A percentile compares a stretch with the other conserved stretches of the same genome.
Evolutionary conservation across 805 yeast genomes (phyloP).

Genomic region (Barnettozyma wickerhamii): DNA sequence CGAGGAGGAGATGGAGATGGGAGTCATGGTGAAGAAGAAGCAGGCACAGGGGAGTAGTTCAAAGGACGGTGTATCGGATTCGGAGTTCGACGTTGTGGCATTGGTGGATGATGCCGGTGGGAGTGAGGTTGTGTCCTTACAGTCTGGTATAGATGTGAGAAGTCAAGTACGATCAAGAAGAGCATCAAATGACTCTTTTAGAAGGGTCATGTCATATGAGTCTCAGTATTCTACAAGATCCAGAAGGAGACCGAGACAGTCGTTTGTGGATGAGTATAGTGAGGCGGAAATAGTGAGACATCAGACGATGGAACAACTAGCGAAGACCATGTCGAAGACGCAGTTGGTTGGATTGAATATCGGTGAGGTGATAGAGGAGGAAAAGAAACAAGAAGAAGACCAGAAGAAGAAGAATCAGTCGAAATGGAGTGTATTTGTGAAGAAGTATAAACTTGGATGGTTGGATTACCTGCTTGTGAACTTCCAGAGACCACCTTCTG

Average conservation of each 20-base stretch:
- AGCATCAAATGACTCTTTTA: not conserved
- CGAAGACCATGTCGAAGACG: constrained; percentile 16
- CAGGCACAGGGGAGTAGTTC: too few relatives aligned
- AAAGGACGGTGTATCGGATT: not conserved
- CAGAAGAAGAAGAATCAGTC: constrained; percentile 3
- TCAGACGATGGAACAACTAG: constrained; percentile 12
- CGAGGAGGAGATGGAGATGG: constrained; percentile 1
- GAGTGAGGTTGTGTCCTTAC: too few relatives aligned
- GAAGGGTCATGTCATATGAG: constrained; percentile 7
- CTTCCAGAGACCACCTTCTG: constrained; percentile 65
- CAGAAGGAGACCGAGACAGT: constrained; percentile 15
- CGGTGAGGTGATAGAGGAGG: too few relatives aligned
- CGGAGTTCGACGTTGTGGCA: not conserved
- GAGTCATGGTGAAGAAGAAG: too few relatives aligned
- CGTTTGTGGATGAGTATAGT: constrained; percentile 21
- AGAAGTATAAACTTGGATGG: constrained; percentile 28
- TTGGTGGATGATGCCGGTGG: not conserved
- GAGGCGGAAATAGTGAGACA: constrained; percentile 20
- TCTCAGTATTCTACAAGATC: constrained; percentile 21
- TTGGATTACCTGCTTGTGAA: constrained; percentile 39
- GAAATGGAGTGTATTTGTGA: constrained; percentile 20
- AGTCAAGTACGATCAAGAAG: not conserved
- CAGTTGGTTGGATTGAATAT: constrained; percentile 20
- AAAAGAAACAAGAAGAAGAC: too few relatives aligned
- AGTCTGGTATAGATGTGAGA: not conserved